A percentile compares a stretch with the other conserved stretches of the same genome.
Conservation (phyloP, 805 yeast genomes). For the Zygoascus ofunaensis region DNA sequence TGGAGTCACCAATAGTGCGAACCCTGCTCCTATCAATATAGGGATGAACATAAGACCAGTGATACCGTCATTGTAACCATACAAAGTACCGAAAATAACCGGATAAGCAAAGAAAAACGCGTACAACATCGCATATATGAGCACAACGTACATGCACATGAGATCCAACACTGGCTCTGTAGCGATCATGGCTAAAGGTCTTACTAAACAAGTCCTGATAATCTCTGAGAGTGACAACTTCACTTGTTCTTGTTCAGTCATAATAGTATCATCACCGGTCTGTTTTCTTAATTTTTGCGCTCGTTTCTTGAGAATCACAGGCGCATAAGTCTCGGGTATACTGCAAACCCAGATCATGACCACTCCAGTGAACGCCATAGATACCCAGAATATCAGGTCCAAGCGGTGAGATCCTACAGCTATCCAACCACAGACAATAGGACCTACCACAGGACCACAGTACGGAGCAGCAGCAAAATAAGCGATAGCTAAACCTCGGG, state of each 20-base stretch:
- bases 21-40: constrained; percentile 73
- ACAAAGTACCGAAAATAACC: constrained; percentile 61
- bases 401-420: constrained; percentile 52
- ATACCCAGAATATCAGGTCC: constrained; percentile 78
- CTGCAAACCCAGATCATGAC: constrained; percentile 58
- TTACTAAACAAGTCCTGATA: constrained; percentile 53
- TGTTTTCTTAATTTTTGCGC: constrained; percentile 65
- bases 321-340: constrained; percentile 92
- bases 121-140: constrained; percentile 81
- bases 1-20: constrained; percentile 70
- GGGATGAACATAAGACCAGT: constrained; percentile 88
- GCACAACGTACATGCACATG: constrained; percentile 77
- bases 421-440: constrained; percentile 80
- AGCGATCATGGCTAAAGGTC: constrained; percentile 66
- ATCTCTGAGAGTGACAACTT: constrained; percentile 60
- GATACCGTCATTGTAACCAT: constrained; percentile 66
- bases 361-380: constrained; percentile 83
- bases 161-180: constrained; percentile 82
- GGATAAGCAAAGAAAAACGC: constrained; percentile 96
- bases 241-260: constrained; percentile 94
- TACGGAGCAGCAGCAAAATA: constrained; percentile 88
- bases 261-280: constrained; percentile 74
- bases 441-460: constrained; percentile 88
- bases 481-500: constrained; percentile 84
- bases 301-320: constrained; percentile 64